Evolutionary conservation across 2,329 filamentous ascomycete genomes (phyloP).

Genomic region (Trichoderma sp.): DNA sequence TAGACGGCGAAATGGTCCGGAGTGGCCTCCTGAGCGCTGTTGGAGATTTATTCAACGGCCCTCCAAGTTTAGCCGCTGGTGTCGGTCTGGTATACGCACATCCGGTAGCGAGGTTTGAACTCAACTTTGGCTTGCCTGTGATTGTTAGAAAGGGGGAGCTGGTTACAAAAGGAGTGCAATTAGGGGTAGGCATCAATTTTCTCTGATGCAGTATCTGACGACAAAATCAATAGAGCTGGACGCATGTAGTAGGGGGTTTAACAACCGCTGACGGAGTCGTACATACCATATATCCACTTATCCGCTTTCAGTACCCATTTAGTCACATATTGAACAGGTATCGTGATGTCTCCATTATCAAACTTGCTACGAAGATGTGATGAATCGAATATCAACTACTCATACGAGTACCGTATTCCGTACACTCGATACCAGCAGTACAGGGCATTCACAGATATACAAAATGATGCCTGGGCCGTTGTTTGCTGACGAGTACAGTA

Average conservation of each 20-base stretch:
- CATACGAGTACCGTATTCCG: background rate
- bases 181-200: conserved; percentile 97
- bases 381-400: background rate
- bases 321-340: background rate
- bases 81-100: conserved; percentile 93
- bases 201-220: conserved; percentile 55
- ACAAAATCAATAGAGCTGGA: background rate
- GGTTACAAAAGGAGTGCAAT: conserved; percentile 84
- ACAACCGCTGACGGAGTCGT: background rate
- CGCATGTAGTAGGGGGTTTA: background rate
- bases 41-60: conserved; percentile 68
- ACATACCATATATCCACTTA: conserved; percentile 1
- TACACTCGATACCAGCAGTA: background rate
- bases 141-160: conserved; percentile 82
- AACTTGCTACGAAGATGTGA: background rate
- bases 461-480: background rate
- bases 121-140: conserved; percentile 91
- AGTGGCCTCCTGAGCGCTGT: conserved; percentile 62
- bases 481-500: background rate
- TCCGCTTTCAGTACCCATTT: background rate
- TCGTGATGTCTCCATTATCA: background rate
- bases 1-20: conserved; percentile 49
- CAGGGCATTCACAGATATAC: background rate
- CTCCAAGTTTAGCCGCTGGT: conserved; percentile 84
- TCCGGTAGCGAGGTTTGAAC: conserved; percentile 87